Percentiles rank a stretch among this genome's conserved stretches.
Evolutionary conservation across 176 grass and related monocot species (phyloP).

Genomic region (Pontederia crassipes): DNA sequence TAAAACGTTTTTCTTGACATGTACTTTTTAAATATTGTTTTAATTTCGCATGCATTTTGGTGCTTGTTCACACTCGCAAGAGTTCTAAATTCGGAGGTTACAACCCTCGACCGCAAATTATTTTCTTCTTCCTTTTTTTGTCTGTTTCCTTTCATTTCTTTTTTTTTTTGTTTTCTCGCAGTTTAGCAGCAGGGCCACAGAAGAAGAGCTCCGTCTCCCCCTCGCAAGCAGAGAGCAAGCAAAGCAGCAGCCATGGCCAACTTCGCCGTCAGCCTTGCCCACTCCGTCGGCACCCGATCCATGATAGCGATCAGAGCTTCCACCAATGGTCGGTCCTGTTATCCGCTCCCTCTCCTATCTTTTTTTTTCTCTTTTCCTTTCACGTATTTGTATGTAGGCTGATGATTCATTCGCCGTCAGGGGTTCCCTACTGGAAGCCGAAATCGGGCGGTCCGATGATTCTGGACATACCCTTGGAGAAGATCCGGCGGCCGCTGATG

Average conservation of each 20-base stretch:
- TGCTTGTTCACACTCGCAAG: no score
- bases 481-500: conserved; percentile 84
- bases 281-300: background rate
- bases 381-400: background rate
- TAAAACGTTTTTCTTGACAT: no score
- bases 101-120: no score
- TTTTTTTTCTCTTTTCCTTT: background rate
- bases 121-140: no score
- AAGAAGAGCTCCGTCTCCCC: no score
- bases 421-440: conserved; percentile 10
- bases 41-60: no score
- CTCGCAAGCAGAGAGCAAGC: no score
- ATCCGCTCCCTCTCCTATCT: background rate
- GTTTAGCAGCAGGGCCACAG: no score
- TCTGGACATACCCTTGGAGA: conserved; percentile 62
- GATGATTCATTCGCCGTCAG: background rate
- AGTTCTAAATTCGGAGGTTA: no score
- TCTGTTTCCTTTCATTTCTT: no score
- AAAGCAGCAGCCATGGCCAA: background rate
- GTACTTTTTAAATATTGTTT: no score
- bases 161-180: no score
- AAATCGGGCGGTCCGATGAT: conserved; percentile 48
- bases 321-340: background rate
- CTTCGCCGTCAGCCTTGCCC: background rate
- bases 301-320: conserved; percentile 3